phyloP scores from a whole-genome alignment of 1,284 basidiomycete species.

The Trichosporon asahii region DNA sequence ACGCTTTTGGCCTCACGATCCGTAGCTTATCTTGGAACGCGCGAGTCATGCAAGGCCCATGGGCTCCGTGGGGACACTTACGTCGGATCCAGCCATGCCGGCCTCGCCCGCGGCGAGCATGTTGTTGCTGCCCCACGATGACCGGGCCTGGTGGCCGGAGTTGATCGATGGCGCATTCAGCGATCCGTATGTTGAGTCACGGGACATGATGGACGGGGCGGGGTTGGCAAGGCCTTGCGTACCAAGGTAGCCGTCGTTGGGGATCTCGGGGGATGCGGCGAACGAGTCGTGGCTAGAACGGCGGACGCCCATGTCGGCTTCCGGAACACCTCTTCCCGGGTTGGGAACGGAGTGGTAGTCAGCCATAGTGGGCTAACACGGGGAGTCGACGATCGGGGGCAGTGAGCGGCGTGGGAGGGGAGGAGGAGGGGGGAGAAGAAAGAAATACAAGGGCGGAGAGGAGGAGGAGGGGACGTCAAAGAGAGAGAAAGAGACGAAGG shows the following conservation, averaged over 20 bases:
- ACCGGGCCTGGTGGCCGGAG: slow-evolving; percentile 11
- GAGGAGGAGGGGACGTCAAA: neutral
- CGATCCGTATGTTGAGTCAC: slow-evolving; percentile 40
- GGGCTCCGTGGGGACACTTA: slow-evolving; percentile 20
- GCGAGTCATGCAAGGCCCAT: neutral
- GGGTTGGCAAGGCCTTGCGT: slow-evolving; percentile 10
- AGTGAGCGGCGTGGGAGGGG: neutral
- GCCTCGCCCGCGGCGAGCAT: slow-evolving; percentile 31
- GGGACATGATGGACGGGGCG: slow-evolving; percentile 42
- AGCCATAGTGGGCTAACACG: neutral
- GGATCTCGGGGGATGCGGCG: slow-evolving; percentile 8
- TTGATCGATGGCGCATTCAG: slow-evolving; percentile 19
- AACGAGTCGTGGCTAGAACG: slow-evolving; percentile 8
- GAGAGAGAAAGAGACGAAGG: neutral
- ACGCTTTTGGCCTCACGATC: neutral
- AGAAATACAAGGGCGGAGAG: neutral
- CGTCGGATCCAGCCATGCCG: slow-evolving; percentile 28
- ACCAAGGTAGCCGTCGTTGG: slow-evolving; percentile 14
- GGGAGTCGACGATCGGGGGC: neutral
- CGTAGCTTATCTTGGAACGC: neutral
- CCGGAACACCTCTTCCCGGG: slow-evolving; percentile 5
- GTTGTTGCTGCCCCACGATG: slow-evolving; percentile 23
- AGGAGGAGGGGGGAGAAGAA: neutral
- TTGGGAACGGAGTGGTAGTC: slow-evolving; percentile 10
- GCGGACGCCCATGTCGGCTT: neutral